Percentiles rank a stretch among this genome's conserved stretches.
Evolutionary conservation across 2,329 filamentous ascomycete genomes (phyloP).

Genomic region (Xylariales sp.): DNA sequence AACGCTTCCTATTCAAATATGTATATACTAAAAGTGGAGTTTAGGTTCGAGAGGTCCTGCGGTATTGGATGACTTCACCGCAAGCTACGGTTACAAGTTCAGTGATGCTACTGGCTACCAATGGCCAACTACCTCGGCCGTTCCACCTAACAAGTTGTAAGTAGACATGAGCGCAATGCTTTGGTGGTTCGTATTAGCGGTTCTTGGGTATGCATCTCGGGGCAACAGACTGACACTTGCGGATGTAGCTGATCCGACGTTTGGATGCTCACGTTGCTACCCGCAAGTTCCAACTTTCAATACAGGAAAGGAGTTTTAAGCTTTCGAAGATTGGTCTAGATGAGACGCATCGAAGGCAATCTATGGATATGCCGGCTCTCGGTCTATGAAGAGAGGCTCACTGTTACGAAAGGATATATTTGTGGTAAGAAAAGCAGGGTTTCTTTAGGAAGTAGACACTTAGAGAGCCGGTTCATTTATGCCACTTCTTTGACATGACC

Average conservation of each 20-base stretch:
- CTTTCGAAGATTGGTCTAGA: too few species aligned
- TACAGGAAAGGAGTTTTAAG: too few species aligned
- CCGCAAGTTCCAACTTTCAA: too few species aligned
- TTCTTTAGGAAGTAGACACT: conserved; percentile 4
- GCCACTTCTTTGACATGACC: not conserved
- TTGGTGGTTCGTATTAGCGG: conserved; percentile 21
- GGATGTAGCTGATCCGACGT: conserved; percentile 1
- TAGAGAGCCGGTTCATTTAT: not conserved
- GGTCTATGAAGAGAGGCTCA: not conserved
- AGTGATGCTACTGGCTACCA: conserved; percentile 94
- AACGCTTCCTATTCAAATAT: not conserved
- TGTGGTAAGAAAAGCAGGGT: conserved; percentile 3
- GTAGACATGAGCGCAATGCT: conserved; percentile 27
- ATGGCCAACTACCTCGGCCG: conserved; percentile 76
- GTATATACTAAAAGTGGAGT: conserved; percentile 17
- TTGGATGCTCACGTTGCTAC: not conserved
- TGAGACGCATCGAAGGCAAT: too few species aligned
- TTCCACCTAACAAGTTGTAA: conserved; percentile 75
- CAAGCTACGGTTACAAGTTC: conserved; percentile 98
- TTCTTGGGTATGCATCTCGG: conserved; percentile 9
- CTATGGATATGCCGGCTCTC: too few species aligned
- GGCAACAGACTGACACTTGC: not conserved
- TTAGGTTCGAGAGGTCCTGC: conserved; percentile 92
- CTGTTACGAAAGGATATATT: not conserved
- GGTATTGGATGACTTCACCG: conserved; percentile 95